Evolutionary conservation across 805 yeast genomes (phyloP), one percentile per base, ranked within the genome.

Genomic region (Metschnikowia colocasiae): DNA sequence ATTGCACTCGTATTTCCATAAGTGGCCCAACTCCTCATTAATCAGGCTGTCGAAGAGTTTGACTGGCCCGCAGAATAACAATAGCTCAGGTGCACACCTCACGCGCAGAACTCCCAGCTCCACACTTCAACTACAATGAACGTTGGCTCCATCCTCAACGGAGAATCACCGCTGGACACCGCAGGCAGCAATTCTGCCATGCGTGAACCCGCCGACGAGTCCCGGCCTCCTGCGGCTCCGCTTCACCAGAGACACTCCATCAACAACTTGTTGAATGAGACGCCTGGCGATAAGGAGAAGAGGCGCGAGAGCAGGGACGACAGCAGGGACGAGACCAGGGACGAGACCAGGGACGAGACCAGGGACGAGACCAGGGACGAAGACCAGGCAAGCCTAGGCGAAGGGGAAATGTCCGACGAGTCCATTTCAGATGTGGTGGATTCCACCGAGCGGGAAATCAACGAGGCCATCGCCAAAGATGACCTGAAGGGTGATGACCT

Each of bases 61-160:
- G n/a, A n/a, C n/a, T n/a, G n/a, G n/a, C n/a, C n/a, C n/a, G n/a
- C n/a, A n/a, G n/a, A n/a, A n/a, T n/a, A n/a, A n/a, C n/a, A n/a
- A n/a, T n/a, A n/a, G n/a, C n/a, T n/a, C n/a, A n/a, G n/a, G n/a
- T n/a, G n/a, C n/a, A n/a, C n/a, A n/a, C n/a, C n/a, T n/a, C n/a
- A n/a, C n/a, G n/a, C n/a, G n/a, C n/a, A n/a, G 23, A 22, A 22
- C 23, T 22, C 27, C 8, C 27, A 25, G 27, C 26, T 8, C 42
- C 34, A 26, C n/a, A n/a, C 25, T 16, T 13, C 7, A n/a, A n/a
- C 29, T n/a, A 23, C 40, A 9, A 55, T 55, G 59, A 55, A 55
- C 35, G 59, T 55, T 19, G 59, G 58, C 6, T 55, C 59, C 25
- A 54, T 55, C 40, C 48, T 55, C 16, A 55, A 54, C 35, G 56